These are phyloP conservation scores for Chlamydomonas asymmetrica DNA, from an alignment of 139 green algal species.

Conservation along the genomic window DNA sequence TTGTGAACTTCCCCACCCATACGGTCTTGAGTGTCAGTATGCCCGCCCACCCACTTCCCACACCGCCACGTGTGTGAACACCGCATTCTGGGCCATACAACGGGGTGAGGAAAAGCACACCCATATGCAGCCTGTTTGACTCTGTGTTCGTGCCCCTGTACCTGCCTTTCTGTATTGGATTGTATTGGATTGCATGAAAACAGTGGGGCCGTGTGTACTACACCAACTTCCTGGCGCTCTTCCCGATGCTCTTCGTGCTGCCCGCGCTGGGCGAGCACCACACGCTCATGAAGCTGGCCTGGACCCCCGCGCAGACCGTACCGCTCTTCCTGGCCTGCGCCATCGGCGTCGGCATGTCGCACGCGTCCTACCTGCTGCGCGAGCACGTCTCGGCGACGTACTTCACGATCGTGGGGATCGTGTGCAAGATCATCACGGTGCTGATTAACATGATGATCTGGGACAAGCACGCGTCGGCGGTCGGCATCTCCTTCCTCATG, in stretches of 20 bases:
- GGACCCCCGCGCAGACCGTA: constrained; percentile 16
- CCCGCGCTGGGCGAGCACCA: constrained; percentile 28
- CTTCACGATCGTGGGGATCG: constrained; percentile 84
- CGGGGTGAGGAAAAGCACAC: too few species aligned
- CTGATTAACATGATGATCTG: constrained; percentile 46
- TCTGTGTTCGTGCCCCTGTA: too few species aligned
- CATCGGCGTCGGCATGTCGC: constrained; percentile 61
- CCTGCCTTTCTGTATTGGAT: too few species aligned
- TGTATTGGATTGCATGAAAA: too few species aligned
- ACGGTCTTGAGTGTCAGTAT: too few species aligned
- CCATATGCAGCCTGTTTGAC: too few species aligned
- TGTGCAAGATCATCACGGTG: constrained; percentile 73
- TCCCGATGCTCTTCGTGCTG: constrained; percentile 35
- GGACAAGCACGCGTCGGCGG: constrained; percentile 38
- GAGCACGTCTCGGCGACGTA: constrained; percentile 70
- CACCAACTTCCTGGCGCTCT: constrained; percentile 57
- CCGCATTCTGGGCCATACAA: too few species aligned
- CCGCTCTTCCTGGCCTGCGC: constrained; percentile 69
- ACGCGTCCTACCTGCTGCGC: constrained; percentile 69
- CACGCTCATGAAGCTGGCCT: constrained; percentile 27
- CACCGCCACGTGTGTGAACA: too few species aligned
- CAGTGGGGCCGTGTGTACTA: constrained; percentile 81
- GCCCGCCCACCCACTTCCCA: too few species aligned
- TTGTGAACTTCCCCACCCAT: too few species aligned
- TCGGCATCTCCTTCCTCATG: constrained; percentile 38